Percentiles rank a stretch among this genome's conserved stretches.
These are phyloP conservation scores for Miscanthus lutarioriparius DNA, from an alignment of 176 grass and related monocot genomes.

Conservation along the genomic window DNA sequence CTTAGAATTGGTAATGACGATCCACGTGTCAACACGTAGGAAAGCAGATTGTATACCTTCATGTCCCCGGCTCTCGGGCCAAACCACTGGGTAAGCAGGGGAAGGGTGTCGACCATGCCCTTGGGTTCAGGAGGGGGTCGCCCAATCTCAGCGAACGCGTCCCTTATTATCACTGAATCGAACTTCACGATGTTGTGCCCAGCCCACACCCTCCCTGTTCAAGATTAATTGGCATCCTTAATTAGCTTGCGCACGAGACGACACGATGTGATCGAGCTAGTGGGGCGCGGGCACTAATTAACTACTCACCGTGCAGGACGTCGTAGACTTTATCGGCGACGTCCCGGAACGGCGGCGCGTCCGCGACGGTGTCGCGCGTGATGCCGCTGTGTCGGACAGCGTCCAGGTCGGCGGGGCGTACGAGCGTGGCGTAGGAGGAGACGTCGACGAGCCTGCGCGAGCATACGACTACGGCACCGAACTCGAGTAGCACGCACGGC, in stretches of 20 bases:
- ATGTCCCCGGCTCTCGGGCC: slow-evolving; percentile 73
- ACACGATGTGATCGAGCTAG: too few species aligned
- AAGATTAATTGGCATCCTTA: too few species aligned
- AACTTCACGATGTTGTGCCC: slow-evolving; percentile 88
- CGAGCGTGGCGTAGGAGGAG: slow-evolving; percentile 63
- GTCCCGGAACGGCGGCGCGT: slow-evolving; percentile 55
- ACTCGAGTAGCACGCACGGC: slow-evolving; percentile 68
- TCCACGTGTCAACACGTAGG: background rate
- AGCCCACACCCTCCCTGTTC: slow-evolving; percentile 77
- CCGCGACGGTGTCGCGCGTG: slow-evolving; percentile 48
- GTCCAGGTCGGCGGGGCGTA: slow-evolving; percentile 59
- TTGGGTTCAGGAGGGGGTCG: slow-evolving; percentile 63
- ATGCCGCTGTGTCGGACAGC: slow-evolving; percentile 81
- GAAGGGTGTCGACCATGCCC: slow-evolving; percentile 76
- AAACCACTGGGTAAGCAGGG: slow-evolving; percentile 71
- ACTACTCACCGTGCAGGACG: slow-evolving; percentile 62
- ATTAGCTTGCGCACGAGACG: too few species aligned
- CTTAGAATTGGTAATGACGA: background rate
- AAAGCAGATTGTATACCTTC: slow-evolving; percentile 54
- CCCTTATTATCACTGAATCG: slow-evolving; percentile 64
- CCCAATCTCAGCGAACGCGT: slow-evolving; percentile 71
- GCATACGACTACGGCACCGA: slow-evolving; percentile 76
- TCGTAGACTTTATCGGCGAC: slow-evolving; percentile 62
- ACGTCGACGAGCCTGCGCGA: slow-evolving; percentile 64
- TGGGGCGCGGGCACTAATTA: too few species aligned